Base-by-base conservation (phyloP, 176 grass and related monocot genomes). In the Ensete ventricosum region DNA sequence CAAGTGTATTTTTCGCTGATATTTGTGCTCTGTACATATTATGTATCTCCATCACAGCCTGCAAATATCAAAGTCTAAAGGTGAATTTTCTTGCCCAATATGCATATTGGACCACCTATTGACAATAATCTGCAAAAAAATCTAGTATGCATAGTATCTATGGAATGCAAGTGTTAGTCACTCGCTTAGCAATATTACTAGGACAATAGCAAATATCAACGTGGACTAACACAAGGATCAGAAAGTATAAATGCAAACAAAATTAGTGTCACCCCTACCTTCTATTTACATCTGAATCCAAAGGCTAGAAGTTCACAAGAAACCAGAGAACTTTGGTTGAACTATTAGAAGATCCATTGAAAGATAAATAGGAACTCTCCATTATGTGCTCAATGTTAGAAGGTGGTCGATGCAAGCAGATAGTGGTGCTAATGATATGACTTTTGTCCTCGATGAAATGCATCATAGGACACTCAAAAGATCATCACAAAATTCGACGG, bases 41-140 rank as follows among this genome's bases (percentile, higher is more conserved):
- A 83, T 95, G 95, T 84, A 99, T 85, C 78, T 99, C 96, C 96
- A 99, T 95, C 68, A 99, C 88, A 76, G 90, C 91, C 91, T 99
- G 84, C 84, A 82, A 85, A 77, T 51, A 52, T 76, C 52, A 76
- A 76, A 76, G 77, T 26, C 10, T 82, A 5, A 5, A 50, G 11
- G 62, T 77, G 24, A 74, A 57, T 52, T 54, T 64, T 73, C 21
- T 34, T 53, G 50, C 22, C 14, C 49, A 50, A 13, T 49, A 53
- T 21, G 54, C 70, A 76, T 50, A 68, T 79, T 5, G 29, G 72
- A 78, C 19, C 57, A 43, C 14, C 5, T 13, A 12, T 16, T 55
- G 16, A 24, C 17, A 55, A 20, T 14, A 57, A 74, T 53, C 1
- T 14, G 53, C 25, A 55, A 1, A 55, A 55, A 74, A 74, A 13